Conservation (phyloP, 139 green algal genomes). For the Micractinium sp. region DNA sequence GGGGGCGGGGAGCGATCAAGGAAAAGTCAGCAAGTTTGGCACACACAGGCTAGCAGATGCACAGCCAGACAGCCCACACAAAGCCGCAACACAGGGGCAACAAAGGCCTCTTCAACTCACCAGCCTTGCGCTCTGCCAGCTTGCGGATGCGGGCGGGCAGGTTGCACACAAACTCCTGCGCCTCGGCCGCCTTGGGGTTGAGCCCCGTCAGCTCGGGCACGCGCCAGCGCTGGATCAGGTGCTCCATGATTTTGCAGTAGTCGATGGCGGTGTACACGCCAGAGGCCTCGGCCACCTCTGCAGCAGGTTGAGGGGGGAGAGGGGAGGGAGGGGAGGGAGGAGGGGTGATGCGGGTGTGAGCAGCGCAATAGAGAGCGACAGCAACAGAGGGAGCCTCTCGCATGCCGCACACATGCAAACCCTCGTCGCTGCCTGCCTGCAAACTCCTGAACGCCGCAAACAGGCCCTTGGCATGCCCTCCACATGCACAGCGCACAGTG, state of each 20-base stretch:
- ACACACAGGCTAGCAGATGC: too few species aligned
- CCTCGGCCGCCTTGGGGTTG: slow-evolving; percentile 71
- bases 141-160: slow-evolving; percentile 85
- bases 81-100: neutral
- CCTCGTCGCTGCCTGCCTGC: too few species aligned
- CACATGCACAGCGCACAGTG: neutral
- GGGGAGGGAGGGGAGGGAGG: neutral
- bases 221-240: slow-evolving; percentile 86
- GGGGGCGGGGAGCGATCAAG: too few species aligned
- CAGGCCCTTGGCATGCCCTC: too few species aligned
- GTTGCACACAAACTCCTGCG: slow-evolving; percentile 37
- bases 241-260: slow-evolving; percentile 95
- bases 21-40: too few species aligned
- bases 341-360: neutral
- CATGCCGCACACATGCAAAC: too few species aligned
- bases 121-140: slow-evolving; percentile 73
- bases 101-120: neutral
- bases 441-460: too few species aligned
- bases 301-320: neutral
- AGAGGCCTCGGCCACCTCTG: slow-evolving; percentile 8
- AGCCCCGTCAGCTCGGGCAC: slow-evolving; percentile 64
- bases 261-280: slow-evolving; percentile 85
- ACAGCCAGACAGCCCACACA: neutral
- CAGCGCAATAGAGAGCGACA: too few species aligned
- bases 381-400: too few species aligned